phyloP scores from a whole-genome alignment of 164 flowering plant genomes.

The Vitis rotundifolia region DNA sequence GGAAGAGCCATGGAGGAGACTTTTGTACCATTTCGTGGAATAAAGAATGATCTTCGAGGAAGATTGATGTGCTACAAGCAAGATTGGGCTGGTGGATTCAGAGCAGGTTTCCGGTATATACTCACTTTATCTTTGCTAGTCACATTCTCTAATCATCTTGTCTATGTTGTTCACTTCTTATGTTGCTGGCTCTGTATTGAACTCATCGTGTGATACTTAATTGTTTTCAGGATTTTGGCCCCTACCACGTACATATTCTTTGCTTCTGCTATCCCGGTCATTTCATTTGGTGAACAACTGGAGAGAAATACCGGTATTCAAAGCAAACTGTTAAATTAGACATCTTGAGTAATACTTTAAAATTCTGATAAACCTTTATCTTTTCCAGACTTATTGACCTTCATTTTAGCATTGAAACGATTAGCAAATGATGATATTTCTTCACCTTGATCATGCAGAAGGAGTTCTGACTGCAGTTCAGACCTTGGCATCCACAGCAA shows the following conservation, averaged over 20 bases:
- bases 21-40: slow-evolving; percentile 92
- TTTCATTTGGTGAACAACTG: slow-evolving; percentile 93
- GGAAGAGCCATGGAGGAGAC: slow-evolving; percentile 79
- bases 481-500: slow-evolving; percentile 88
- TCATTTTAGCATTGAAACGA: no score
- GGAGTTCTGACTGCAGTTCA: slow-evolving; percentile 95
- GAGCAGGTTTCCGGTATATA: slow-evolving; percentile 81
- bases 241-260: slow-evolving; percentile 96
- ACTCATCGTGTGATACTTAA: neutral
- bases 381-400: no score
- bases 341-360: no score
- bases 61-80: slow-evolving; percentile 94
- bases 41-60: slow-evolving; percentile 82
- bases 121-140: neutral
- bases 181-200: neutral
- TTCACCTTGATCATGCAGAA: slow-evolving; percentile 47
- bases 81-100: slow-evolving; percentile 95
- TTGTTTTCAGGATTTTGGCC: slow-evolving; percentile 79
- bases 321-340: no score
- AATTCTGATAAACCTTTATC: no score
- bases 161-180: slow-evolving; percentile 11
- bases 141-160: neutral
- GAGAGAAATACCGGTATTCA: slow-evolving; percentile 80
- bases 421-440: neutral
- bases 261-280: slow-evolving; percentile 96